Evolutionary conservation across 805 yeast species (phyloP), one percentile per base, ranked within the genome.

Genomic region (Saccharomycodes ludwigii): DNA sequence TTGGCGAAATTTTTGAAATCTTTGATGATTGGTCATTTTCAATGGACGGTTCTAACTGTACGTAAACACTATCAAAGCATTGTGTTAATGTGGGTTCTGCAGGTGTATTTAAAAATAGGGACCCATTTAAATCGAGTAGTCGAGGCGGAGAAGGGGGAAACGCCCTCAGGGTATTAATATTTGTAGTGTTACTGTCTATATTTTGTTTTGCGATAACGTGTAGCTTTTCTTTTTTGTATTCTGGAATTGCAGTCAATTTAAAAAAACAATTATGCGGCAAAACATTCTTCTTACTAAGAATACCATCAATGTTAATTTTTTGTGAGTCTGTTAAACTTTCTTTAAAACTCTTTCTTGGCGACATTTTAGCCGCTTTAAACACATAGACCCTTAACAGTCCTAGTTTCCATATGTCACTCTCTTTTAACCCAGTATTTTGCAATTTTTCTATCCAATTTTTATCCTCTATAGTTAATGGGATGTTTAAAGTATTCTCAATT

Each of bases 331-430:
- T n/a, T n/a, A n/a, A n/a, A n/a, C n/a, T n/a, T n/a, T n/a, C n/a
- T n/a, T n/a, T n/a, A 26, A 42, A 31, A 29, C 43, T 30, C 23
- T 36, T 44, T 4, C 71, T 63, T 32, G 65, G 45, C 7, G 49
- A 40, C 26, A 63, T 38, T 30, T 66, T 59, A 1, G 80, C 68
- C 4, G 73, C 71, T 30, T 74, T 70, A 37, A 57, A 64, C 6
- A 86, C 66, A 42, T 83, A 80, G 18, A 76, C 76, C 34, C 86
- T 63, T 34, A 84, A 52, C 3, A 71, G 71, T 11, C 76, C 75
- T 9, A 88, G 56, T 50, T 86, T 88, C 96, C 96, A 88, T 17
- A 82, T 43, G 27, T 84, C 93, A 6, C 61, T 63, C 7, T 74
- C 83, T 6, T 62, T 63, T 31, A 88, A 55, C 0, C 96, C 97